Base-by-base conservation (phyloP, 1,139 yeast species). In the Saccharomyces hybrid region DNA sequence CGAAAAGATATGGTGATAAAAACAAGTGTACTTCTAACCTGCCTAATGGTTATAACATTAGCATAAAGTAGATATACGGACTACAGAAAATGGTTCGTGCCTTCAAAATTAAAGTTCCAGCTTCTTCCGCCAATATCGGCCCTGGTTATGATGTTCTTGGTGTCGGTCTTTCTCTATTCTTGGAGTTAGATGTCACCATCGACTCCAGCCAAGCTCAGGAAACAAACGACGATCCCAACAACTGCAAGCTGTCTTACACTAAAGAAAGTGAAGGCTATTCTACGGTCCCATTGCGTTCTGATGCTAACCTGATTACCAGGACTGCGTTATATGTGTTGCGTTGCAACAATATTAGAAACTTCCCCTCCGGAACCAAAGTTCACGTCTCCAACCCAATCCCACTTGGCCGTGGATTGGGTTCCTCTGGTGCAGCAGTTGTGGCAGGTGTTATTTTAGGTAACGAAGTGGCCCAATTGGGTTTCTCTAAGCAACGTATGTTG, bases 131-230 rank as follows among this genome's bases (percentile, higher is more conserved):
- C 65, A 93, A 93, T 68, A 91, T 93, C 53, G 99, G 99, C 7
- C 99, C 99, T 2, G 99, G 99, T 1, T 93, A 91, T 68, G 99
- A 93, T 71, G 99, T 93, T 5, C 76, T 93, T 53, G 99, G 99
- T 20, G 83, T 93, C 51, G 96, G 96, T 46, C 78, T 93, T 61
- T 78, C 85, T 57, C 74, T 90, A 50, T 89, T 76, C 67, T 76
- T 93, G 58, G 86, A 84, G 57, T 77, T 93, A 53, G 73, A 77
- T 9, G 96, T 90, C 41, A 70, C 74, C 16, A 74, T 88, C 48
- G 91, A 88, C 66, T 70, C 84, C 4, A 60, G 76, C 11, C 59
- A 63, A 32, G 73, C 77, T 13, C 65, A 65, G 8, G 81, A 77
- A 53, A 76, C 85, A 8, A 72, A 78, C 47, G 58, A 65, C 5